Base-by-base conservation (phyloP, 2,329 filamentous ascomycete genomes). In the Pseudophaeomoniella oleicola region DNA sequence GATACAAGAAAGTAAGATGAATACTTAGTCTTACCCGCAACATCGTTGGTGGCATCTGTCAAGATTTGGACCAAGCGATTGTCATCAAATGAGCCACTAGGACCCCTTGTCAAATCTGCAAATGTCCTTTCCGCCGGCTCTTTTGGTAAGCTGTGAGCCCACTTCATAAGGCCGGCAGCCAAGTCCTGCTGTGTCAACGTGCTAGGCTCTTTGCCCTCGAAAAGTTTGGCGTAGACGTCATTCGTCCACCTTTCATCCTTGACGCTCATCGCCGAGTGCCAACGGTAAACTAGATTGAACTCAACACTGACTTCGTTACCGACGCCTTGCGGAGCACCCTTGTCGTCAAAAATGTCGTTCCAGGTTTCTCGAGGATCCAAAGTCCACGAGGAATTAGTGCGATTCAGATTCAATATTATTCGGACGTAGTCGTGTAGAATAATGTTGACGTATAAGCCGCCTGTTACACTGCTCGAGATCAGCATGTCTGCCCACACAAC, bases 251-350 rank as follows among this genome's bases (percentile, higher is more conserved):
- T 67, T 50, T 90, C 84, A 48, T 93, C 85, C 43, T 72, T 75
- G 39, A 75, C 71, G 27, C 69, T 71, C 46, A 90, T 81, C 46
- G 79, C 77, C 3, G 82, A 84, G 60, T 92, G 84, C 83, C 84
- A 92, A 44, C 84, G 71, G 55, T 93, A 92, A 46, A 81, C 80
- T 6, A 93, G 67, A 51, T 90, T 92, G 66, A 93, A 93, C 60
- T 93, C 85, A 3, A 81, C 82, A 0, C 82, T 88, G 4, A 88
- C 82, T 44, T 81, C 76, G 49, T 90, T 92, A 35, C 85, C 85
- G 0, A 81, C 73, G 30, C 82, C 85, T 16, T 75, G 68, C 32
- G 81, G 74, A 0, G 79, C 72, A 1, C 72, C 70, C 2, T 69
- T 56, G 19, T 66, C 34, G 33, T 44, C 42, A 34, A 43, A 45